Base-by-base conservation (phyloP, 345 rosid genomes). In the Hibiscus mutabilis region DNA sequence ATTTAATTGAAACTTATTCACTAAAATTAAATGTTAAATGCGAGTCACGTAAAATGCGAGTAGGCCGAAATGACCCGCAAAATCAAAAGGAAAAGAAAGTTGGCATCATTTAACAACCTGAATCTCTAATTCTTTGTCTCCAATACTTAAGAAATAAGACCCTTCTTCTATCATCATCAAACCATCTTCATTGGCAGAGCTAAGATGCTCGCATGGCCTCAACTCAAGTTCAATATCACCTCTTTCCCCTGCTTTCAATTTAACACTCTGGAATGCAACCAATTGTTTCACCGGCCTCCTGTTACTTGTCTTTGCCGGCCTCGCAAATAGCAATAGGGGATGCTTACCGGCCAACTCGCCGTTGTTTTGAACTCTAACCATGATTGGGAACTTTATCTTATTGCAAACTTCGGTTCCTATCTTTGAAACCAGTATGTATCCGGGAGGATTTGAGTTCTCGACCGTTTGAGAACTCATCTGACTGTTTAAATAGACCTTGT, bases 321-420 rank as follows among this genome's bases (percentile, higher is more conserved):
- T 83, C 42, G 42, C 69, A 46, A 81, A 83, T 33, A 85, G 79
- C 84, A 85, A 72, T 7, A 85, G 77, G 1, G 86, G 83, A 76
- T 88, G 89, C 76, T 84, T 88, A 13, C 90, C 87, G 2, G 51
- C 70, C 86, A 75, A 77, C 25, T 79, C 74, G 1, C 90, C 85
- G 2, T 78, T 44, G 55, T 83, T 83, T 72, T 75, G 25, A 62
- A 85, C 89, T 42, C 82, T 60, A 25, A 83, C 78, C 0, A 74
- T 81, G 63, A 83, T 82, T 7, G 24, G 42, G 69, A 69, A 58
- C 69, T 79, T 79, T 22, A 56, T 76, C 15, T 69, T 70, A 63
- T 76, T 78, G 53, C 88, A 88, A 63, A 69, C 51, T 60, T 62
- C 83, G 6, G 67, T 51, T 3, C 81, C 85, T 14, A 85, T 31